Evolutionary conservation across 768 basidiomycete genomes (phyloP).

Genomic region (Suillus clintonianus): DNA sequence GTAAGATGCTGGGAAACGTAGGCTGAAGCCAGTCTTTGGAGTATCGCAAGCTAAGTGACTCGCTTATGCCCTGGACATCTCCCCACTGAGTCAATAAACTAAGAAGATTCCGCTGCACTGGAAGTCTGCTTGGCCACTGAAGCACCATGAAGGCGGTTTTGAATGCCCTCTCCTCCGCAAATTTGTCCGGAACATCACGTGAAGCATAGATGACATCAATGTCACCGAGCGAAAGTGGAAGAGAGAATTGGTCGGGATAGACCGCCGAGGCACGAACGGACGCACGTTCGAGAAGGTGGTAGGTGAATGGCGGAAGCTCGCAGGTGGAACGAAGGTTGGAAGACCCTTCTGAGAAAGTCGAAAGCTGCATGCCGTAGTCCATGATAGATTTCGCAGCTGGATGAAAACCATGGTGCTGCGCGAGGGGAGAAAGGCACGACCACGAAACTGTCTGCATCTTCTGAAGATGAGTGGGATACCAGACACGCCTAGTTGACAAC

Average conservation of each 20-base stretch:
- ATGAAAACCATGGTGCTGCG: no score
- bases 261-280: constrained; percentile 1
- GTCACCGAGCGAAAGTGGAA: neutral
- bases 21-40: neutral
- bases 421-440: no score
- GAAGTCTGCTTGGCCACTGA: neutral
- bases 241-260: neutral
- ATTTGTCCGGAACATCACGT: neutral
- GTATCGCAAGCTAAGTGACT: neutral
- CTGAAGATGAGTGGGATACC: constrained; percentile 38
- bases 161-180: neutral
- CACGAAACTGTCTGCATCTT: no score
- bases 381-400: no score
- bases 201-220: neutral
- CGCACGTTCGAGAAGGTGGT: no score
- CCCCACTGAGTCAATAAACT: neutral
- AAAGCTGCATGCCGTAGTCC: constrained; percentile 57
- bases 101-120: neutral
- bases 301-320: no score
- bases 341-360: no score
- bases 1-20: neutral
- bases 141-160: neutral
- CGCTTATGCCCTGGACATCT: neutral
- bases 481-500: constrained; percentile 37
- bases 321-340: no score